A percentile compares a stretch with the other conserved stretches of the same genome.
These are phyloP conservation scores for Phytophthora brassicae DNA, from an alignment of 352 stramenopile genomes.

Conservation along the genomic window DNA sequence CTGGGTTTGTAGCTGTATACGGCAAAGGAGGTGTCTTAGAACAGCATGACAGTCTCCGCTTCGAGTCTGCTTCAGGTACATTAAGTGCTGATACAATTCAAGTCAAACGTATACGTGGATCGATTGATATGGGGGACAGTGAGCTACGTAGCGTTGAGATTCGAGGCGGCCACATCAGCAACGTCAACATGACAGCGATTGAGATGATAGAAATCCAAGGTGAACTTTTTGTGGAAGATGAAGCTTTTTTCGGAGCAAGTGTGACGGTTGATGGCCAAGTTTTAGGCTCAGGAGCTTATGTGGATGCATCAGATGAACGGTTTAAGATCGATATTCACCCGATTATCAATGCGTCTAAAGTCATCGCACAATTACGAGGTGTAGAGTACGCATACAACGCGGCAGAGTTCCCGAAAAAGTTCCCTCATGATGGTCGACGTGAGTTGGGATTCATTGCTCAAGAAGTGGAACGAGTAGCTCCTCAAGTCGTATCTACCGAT, in stretches of 20 bases:
- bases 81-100: slow-evolving; percentile 52
- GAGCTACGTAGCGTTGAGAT: slow-evolving; percentile 71
- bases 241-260: slow-evolving; percentile 80
- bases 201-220: slow-evolving; percentile 71
- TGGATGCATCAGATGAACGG: slow-evolving; percentile 88
- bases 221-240: slow-evolving; percentile 82
- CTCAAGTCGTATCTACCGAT: slow-evolving; percentile 76
- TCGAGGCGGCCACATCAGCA: slow-evolving; percentile 72
- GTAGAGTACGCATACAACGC: slow-evolving; percentile 65
- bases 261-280: slow-evolving; percentile 89
- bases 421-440: slow-evolving; percentile 28
- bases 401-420: slow-evolving; percentile 47
- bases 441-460: slow-evolving; percentile 91
- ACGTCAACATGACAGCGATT: slow-evolving; percentile 75
- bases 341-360: slow-evolving; percentile 47
- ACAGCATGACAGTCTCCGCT: slow-evolving; percentile 61
- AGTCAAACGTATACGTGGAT: slow-evolving; percentile 48
- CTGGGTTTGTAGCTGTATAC: slow-evolving; percentile 67
- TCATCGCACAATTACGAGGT: slow-evolving; percentile 56
- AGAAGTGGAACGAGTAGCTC: slow-evolving; percentile 77
- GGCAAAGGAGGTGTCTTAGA: slow-evolving; percentile 68
- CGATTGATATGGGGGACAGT: slow-evolving; percentile 83
- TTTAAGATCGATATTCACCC: slow-evolving; percentile 79
- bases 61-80: slow-evolving; percentile 46
- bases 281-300: slow-evolving; percentile 89